phyloP scores from a whole-genome alignment of 2,329 filamentous ascomycete species.

The Phialophora chinensis region DNA sequence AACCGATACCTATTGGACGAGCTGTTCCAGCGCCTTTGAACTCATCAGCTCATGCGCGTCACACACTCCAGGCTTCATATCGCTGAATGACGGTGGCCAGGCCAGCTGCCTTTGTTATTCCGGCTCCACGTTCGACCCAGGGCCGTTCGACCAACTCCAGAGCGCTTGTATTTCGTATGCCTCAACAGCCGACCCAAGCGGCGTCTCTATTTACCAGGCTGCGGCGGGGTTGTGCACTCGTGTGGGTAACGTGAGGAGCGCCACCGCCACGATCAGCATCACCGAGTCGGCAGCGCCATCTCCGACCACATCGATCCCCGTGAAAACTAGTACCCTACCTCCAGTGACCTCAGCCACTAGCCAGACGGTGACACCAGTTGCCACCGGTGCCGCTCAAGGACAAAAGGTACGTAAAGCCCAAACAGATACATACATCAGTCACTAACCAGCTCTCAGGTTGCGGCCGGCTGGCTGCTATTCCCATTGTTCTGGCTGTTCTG shows the following conservation, averaged over 20 bases:
- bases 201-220: slow-evolving; percentile 5
- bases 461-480: too few species aligned
- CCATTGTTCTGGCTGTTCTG: too few species aligned
- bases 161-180: slow-evolving; percentile 15
- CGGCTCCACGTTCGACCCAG: slow-evolving; percentile 1
- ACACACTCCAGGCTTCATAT: slow-evolving; percentile 9
- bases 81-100: slow-evolving; percentile 11
- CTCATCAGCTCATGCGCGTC: slow-evolving; percentile 12
- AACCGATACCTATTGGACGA: slow-evolving; percentile 3
- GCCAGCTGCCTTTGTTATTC: slow-evolving; percentile 17
- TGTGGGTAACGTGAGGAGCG: slow-evolving; percentile 9
- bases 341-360: too few species aligned
- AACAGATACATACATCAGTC: too few species aligned
- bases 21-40: slow-evolving; percentile 8
- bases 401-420: too few species aligned
- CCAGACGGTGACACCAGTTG: too few species aligned
- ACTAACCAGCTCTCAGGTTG: too few species aligned
- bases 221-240: slow-evolving; percentile 8
- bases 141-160: slow-evolving; percentile 15
- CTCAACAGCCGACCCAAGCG: slow-evolving; percentile 11
- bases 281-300: too few species aligned
- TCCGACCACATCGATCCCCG: too few species aligned
- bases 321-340: too few species aligned
- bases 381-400: too few species aligned
- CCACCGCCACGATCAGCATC: slow-evolving; percentile 7